Conservation (phyloP, 305 asterid genomes). For the Fraxinus sp. region DNA sequence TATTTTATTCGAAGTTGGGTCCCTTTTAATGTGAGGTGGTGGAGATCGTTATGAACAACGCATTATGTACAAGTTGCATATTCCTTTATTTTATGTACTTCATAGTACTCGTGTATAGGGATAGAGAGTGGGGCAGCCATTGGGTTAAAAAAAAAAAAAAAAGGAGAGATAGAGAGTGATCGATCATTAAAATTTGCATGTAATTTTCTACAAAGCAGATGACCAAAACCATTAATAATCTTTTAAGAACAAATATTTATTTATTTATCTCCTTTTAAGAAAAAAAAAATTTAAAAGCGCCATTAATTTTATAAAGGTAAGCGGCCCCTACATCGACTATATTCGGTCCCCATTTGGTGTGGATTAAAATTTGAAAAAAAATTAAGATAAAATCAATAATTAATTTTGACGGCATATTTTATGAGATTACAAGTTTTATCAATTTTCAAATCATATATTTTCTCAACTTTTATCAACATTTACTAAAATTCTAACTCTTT, state of each 20-base stretch:
- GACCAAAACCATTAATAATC: not conserved
- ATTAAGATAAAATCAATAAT: not conserved
- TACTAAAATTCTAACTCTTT: not conserved
- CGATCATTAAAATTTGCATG: not conserved
- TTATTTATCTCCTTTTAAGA: not conserved
- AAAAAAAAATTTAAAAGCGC: no score
- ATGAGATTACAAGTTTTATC: not conserved
- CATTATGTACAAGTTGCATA: no score
- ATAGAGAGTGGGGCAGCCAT: not conserved
- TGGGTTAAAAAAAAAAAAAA: not conserved
- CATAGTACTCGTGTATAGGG: no score
- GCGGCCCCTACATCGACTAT: not conserved
- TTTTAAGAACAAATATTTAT: not conserved
- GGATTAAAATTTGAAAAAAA: not conserved
- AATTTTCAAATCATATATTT: no score
- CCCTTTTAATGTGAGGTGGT: no score
- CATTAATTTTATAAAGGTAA: not conserved
- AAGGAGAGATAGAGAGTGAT: no score
- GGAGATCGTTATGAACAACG: no score
- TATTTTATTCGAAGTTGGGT: no score
- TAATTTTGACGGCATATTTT: no score
- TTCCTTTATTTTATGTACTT: no score
- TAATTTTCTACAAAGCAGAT: not conserved
- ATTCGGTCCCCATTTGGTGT: no score
- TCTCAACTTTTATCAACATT: no score